A percentile compares a stretch with the other conserved stretches of the same genome.
Evolutionary conservation across 768 basidiomycete species (phyloP).

Genomic region (Rhodotorula paludigena): DNA sequence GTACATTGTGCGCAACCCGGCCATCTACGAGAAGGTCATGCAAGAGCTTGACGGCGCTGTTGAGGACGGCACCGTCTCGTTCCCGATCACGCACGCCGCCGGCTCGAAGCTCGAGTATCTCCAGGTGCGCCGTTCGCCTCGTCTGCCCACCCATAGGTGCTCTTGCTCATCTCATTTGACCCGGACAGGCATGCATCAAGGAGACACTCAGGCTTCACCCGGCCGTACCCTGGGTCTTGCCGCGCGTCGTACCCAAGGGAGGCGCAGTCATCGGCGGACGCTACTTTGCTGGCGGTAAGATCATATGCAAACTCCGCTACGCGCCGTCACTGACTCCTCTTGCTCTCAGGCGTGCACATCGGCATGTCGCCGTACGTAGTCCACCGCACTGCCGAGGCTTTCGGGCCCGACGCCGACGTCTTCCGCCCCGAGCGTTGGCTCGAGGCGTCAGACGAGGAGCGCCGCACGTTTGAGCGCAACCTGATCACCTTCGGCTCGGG

Average conservation of each 20-base stretch:
- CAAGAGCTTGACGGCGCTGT: conserved; percentile 1
- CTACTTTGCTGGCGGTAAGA: conserved; percentile 20
- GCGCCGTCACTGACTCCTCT: background rate
- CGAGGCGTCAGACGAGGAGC: conserved; percentile 18
- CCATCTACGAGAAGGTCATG: conserved; percentile 1
- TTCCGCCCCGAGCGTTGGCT: conserved; percentile 37
- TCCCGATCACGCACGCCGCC: background rate
- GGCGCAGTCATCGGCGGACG: conserved; percentile 28
- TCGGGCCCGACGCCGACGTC: conserved; percentile 18
- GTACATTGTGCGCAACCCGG: conserved; percentile 9
- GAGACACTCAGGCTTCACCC: conserved; percentile 39
- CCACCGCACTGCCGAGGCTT: conserved; percentile 21
- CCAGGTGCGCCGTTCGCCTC: background rate
- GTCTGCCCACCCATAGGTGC: background rate
- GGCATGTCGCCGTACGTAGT: conserved; percentile 22
- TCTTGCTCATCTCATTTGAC: background rate
- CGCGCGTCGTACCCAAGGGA: conserved; percentile 31
- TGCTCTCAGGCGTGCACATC: background rate
- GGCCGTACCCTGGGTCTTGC: conserved; percentile 27
- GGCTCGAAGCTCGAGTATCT: background rate
- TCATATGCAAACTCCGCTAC: accelerated
- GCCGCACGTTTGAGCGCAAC: conserved; percentile 16
- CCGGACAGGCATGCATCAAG: conserved; percentile 33
- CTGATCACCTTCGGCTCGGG: conserved; percentile 19
- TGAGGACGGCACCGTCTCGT: background rate